Conservation (phyloP, 2,329 filamentous ascomycete genomes). For the Pseudocercospora cruenta region DNA sequence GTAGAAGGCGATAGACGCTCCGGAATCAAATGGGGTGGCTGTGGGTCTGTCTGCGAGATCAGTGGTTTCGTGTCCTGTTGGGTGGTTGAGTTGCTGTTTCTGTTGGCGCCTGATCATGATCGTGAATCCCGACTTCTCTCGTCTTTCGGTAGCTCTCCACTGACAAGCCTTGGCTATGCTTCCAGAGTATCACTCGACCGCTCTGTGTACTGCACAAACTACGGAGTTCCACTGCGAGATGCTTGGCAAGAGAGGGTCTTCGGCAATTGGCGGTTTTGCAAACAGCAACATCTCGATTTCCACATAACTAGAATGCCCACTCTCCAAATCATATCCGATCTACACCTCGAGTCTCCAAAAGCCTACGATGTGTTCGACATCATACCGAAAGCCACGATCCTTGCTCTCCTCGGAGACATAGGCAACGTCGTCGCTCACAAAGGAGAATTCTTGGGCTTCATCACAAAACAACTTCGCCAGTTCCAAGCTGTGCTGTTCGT, state of each 20-base stretch:
- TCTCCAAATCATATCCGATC: conserved; percentile 55
- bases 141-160: too few relatives aligned
- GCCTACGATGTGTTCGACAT: conserved; percentile 58
- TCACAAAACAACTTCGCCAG: conserved; percentile 51
- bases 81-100: not conserved
- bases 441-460: conserved; percentile 51
- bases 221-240: too few relatives aligned
- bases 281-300: too few relatives aligned
- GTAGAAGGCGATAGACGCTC: conserved; percentile 16
- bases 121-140: too few relatives aligned
- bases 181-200: too few relatives aligned
- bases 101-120: not conserved
- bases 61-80: not conserved
- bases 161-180: too few relatives aligned
- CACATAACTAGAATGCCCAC: not conserved
- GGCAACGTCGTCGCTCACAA: conserved; percentile 46
- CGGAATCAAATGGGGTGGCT: not conserved
- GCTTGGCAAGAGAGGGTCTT: too few relatives aligned
- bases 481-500: conserved; percentile 59
- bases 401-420: conserved; percentile 63
- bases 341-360: conserved; percentile 58
- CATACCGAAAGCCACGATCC: conserved; percentile 50
- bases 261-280: too few relatives aligned
- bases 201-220: too few relatives aligned
- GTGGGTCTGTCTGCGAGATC: not conserved